Percentiles rank a stretch among this genome's conserved stretches.
These are phyloP conservation scores for Aspergillus bridgeri DNA, from an alignment of 495 filamentous ascomycete genomes.

Conservation along the genomic window DNA sequence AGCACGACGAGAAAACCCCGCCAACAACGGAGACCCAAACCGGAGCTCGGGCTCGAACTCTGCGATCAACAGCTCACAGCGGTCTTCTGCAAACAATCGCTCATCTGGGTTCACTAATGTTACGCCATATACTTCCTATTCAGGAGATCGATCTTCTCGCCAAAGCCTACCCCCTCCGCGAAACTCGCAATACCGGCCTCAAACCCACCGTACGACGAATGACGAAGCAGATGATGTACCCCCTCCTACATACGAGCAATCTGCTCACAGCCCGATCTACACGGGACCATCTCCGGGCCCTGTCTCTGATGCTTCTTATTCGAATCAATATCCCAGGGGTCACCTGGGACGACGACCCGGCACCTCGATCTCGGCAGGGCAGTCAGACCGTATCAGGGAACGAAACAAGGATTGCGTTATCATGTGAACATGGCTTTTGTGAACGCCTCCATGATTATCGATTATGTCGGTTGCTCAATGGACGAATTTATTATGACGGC, in stretches of 20 bases:
- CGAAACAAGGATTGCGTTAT: slow-evolving; percentile 43
- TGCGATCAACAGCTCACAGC: slow-evolving; percentile 6
- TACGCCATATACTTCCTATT: background rate
- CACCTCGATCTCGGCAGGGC: slow-evolving; percentile 9
- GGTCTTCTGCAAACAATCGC: background rate
- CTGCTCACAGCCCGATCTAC: slow-evolving; percentile 60
- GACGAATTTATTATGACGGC: background rate
- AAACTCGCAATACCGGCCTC: slow-evolving; percentile 17
- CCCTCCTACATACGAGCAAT: slow-evolving; percentile 81
- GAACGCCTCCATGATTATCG: background rate
- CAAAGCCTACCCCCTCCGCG: slow-evolving; percentile 14
- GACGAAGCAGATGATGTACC: slow-evolving; percentile 55
- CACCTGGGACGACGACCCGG: slow-evolving; percentile 19
- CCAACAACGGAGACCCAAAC: slow-evolving; percentile 7
- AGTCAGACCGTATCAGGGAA: slow-evolving; percentile 24
- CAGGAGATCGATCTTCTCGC: background rate
- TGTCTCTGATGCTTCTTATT: slow-evolving; percentile 24
- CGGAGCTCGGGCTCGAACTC: background rate
- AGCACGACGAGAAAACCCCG: slow-evolving; percentile 26
- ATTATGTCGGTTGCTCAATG: background rate
- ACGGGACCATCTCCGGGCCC: slow-evolving; percentile 59
- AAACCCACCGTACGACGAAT: slow-evolving; percentile 28
- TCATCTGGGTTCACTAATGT: background rate
- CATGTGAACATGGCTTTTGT: slow-evolving; percentile 30
- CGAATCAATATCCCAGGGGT: slow-evolving; percentile 18